Conservation (phyloP, 306 rosid genomes). For the Alnus glutinosa region DNA sequence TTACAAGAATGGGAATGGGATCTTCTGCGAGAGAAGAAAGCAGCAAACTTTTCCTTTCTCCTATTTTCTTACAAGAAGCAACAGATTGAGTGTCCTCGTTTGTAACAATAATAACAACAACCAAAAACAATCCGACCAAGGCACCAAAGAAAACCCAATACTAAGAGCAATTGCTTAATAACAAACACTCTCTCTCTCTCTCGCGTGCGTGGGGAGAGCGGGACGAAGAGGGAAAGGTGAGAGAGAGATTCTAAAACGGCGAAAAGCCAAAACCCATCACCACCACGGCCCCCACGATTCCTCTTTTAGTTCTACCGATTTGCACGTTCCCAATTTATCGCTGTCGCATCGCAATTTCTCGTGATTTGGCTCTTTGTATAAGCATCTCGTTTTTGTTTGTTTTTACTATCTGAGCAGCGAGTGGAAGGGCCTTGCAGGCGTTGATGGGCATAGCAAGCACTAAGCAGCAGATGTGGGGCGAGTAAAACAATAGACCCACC, state of each 20-base stretch:
- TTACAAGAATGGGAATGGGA: constrained; percentile 42
- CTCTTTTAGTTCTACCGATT: constrained; percentile 8
- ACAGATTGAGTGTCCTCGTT: constrained; percentile 57
- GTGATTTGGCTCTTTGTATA: background rate
- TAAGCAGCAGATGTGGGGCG: background rate
- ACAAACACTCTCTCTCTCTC: background rate
- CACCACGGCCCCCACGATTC: constrained; percentile 17
- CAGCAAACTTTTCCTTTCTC: constrained; percentile 28
- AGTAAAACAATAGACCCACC: no score
- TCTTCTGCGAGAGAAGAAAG: constrained; percentile 44
- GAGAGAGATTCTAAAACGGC: constrained; percentile 7
- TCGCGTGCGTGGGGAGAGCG: background rate
- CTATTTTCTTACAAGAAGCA: constrained; percentile 45
- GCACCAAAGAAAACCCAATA: background rate
- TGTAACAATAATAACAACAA: background rate
- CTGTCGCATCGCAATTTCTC: background rate
- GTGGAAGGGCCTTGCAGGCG: background rate
- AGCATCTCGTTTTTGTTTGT: background rate
- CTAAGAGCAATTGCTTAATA: background rate
- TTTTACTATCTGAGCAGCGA: background rate
- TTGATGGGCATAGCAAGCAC: background rate
- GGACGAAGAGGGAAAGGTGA: background rate
- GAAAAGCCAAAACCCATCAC: background rate
- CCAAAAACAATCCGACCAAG: background rate
- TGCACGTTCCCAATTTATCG: background rate